Percentiles rank a stretch among this genome's conserved stretches.
phyloP scores from a whole-genome alignment of 805 yeast species.

The Pichia pseudocactophila region DNA sequence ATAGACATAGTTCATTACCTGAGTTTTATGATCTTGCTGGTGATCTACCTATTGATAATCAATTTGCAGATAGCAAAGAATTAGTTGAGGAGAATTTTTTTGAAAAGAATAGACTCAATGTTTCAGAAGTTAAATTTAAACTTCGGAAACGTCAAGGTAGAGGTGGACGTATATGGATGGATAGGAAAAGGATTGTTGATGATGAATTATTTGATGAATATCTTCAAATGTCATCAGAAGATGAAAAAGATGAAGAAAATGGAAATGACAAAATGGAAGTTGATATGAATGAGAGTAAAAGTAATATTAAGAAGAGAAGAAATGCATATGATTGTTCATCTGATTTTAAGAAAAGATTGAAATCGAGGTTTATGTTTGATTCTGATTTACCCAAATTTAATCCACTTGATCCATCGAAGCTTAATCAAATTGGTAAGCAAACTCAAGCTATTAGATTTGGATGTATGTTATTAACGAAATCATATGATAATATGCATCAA shows the following conservation, averaged over 20 bases:
- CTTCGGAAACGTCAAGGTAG: slow-evolving; percentile 73
- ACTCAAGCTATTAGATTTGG: slow-evolving; percentile 90
- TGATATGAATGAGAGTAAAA: slow-evolving; percentile 1
- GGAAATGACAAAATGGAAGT: slow-evolving; percentile 36
- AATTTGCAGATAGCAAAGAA: slow-evolving; percentile 17
- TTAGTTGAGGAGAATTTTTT: slow-evolving; percentile 10
- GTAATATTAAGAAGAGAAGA: slow-evolving; percentile 13
- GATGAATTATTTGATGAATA: slow-evolving; percentile 28
- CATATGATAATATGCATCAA: slow-evolving; percentile 78
- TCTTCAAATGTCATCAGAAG: slow-evolving; percentile 30
- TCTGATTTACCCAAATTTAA: slow-evolving; percentile 33
- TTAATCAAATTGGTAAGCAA: slow-evolving; percentile 74
- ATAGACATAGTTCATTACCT: slow-evolving; percentile 28
- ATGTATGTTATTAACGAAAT: slow-evolving; percentile 78
- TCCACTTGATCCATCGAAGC: slow-evolving; percentile 72
- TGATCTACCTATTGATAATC: slow-evolving; percentile 16
- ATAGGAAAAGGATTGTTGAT: slow-evolving; percentile 45
- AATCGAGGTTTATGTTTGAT: slow-evolving; percentile 44
- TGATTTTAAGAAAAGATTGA: slow-evolving; percentile 32
- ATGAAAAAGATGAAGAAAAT: slow-evolving; percentile 15
- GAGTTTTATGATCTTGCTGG: slow-evolving; percentile 36
- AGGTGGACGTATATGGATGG: slow-evolving; percentile 60
- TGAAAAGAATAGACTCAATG: slow-evolving; percentile 20
- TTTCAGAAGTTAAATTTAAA: slow-evolving; percentile 46
- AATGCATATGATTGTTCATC: slow-evolving; percentile 29